Percentiles rank a stretch among this genome's conserved stretches.
Evolutionary conservation across 1,284 basidiomycete genomes (phyloP).

Genomic region (Cutaneotrichosporon daszewskae): DNA sequence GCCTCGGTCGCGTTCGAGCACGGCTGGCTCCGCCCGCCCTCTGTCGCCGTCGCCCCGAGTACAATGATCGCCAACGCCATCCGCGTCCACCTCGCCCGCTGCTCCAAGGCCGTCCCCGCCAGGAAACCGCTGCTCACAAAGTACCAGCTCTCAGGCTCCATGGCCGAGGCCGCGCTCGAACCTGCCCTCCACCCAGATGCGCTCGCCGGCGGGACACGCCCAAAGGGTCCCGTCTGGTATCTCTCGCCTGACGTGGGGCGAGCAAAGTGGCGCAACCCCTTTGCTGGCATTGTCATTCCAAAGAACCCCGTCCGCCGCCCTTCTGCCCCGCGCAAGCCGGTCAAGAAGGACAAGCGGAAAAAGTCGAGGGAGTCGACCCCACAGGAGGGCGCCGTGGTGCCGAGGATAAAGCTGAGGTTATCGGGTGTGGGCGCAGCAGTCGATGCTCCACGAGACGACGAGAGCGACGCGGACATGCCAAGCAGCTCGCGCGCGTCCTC

Average conservation of each 20-base stretch:
- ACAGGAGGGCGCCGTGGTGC: conserved; percentile 1
- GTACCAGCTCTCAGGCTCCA: conserved; percentile 40
- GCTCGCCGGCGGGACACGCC: conserved; percentile 28
- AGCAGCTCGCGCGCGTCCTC: conserved; percentile 9
- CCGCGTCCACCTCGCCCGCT: conserved; percentile 39
- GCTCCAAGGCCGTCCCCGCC: conserved; percentile 20
- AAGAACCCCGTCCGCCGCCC: conserved; percentile 33
- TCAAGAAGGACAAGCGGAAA: conserved; percentile 3
- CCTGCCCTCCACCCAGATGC: conserved; percentile 42
- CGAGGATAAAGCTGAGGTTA: conserved; percentile 15
- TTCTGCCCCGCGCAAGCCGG: conserved; percentile 21
- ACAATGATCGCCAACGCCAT: conserved; percentile 40
- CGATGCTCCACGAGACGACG: conserved; percentile 5
- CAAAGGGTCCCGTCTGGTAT: conserved; percentile 44
- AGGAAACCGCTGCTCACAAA: conserved; percentile 37
- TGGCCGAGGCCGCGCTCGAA: conserved; percentile 37
- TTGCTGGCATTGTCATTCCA: conserved; percentile 37
- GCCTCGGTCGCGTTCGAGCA: conserved; percentile 34
- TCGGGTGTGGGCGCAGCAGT: not conserved
- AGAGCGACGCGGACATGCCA: conserved; percentile 6
- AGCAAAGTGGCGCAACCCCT: conserved; percentile 39
- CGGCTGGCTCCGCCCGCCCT: conserved; percentile 43
- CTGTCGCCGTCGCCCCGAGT: conserved; percentile 36
- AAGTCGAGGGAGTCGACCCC: conserved; percentile 8
- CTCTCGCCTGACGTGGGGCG: conserved; percentile 27